Evolutionary conservation across 2,329 filamentous ascomycete species (phyloP), one percentile per base, ranked within the genome.

Genomic region (Tolypocladium tropicale): DNA sequence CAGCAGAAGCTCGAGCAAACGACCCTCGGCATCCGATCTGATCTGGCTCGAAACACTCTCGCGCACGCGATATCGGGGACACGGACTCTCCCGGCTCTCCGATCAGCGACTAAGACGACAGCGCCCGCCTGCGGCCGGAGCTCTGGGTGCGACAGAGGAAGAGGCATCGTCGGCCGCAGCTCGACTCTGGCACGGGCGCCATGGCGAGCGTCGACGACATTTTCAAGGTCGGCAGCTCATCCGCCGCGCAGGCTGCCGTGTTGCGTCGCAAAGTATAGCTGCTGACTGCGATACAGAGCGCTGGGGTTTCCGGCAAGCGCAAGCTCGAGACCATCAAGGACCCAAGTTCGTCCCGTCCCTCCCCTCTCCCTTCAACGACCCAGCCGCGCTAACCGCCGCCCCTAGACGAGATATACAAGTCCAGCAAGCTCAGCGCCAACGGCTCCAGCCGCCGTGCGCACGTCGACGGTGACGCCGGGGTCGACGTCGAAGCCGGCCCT

Each of bases 331-430:
- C 80, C 21, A 70, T 83, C 58, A 76, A 76, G 64, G 82, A 87
- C 68, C 82, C 83, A 59, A 84, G 83, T 87, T 67, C 61, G 80
- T 71, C 51, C n/a, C n/a, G n/a, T n/a, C n/a, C n/a, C n/a, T 21
- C 21, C 28, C 50, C 39, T 33, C 30, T 14, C 30, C n/a, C n/a
- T n/a, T n/a, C 36, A 9, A 34, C 43, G 10, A 5, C 32, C 3
- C 18, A 28, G 6, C 23, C 39, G 6, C 21, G 11, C 36, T 43
- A 43, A 43, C n/a, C 21, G 18, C 12, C 25, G 32, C 51, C 55
- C 2, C 23, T 39, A 85, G 83, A 78, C 63, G 76, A 86, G 61
- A 74, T 85, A 55, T 86, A 86, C 73, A 88, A 87, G 67, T 78
- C 82, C 6, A 79, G 77, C 46, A 84, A 82, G 58, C 64, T 80